A percentile compares a stretch with the other conserved stretches of the same genome.
Evolutionary conservation across 2,329 filamentous ascomycete species (phyloP).

Genomic region (Neopestalotiopsis clavispora): DNA sequence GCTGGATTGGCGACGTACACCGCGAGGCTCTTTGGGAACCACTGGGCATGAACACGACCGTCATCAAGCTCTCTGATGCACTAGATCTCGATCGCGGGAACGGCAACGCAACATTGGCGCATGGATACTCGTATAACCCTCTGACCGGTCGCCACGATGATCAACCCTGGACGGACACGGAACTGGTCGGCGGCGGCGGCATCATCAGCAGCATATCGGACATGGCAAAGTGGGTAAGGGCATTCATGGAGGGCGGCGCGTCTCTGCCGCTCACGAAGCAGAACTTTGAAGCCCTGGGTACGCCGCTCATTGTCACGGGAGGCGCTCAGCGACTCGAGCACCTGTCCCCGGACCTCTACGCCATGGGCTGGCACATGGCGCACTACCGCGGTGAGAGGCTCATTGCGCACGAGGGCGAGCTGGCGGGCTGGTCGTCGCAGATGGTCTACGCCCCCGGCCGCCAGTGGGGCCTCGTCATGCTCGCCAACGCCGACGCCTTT

Average conservation of each 20-base stretch:
- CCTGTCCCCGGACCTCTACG: constrained; percentile 4
- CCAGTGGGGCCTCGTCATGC: background rate
- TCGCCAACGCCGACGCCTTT: background rate
- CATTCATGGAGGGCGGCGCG: constrained; percentile 7
- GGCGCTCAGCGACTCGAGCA: background rate
- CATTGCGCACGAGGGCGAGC: background rate
- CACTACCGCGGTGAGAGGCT: constrained; percentile 1
- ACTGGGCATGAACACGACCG: constrained; percentile 4
- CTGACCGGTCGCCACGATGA: background rate
- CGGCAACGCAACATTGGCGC: background rate
- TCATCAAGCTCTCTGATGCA: constrained; percentile 6
- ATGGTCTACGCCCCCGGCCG: constrained; percentile 4
- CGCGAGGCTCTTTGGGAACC: constrained; percentile 9
- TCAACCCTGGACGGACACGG: constrained; percentile 10
- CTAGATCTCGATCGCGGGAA: background rate
- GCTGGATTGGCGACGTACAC: constrained; percentile 4
- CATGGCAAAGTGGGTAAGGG: constrained; percentile 4
- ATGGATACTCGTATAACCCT: constrained; percentile 4
- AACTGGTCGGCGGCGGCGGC: constrained; percentile 13
- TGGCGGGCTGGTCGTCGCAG: background rate
- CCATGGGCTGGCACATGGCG: constrained; percentile 1
- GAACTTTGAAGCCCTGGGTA: background rate
- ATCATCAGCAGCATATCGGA: constrained; percentile 11
- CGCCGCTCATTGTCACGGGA: background rate
- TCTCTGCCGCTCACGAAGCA: background rate